These are phyloP conservation scores for Aspergillus sp. DNA, from an alignment of 2,329 filamentous ascomycete species.

Conservation along the genomic window DNA sequence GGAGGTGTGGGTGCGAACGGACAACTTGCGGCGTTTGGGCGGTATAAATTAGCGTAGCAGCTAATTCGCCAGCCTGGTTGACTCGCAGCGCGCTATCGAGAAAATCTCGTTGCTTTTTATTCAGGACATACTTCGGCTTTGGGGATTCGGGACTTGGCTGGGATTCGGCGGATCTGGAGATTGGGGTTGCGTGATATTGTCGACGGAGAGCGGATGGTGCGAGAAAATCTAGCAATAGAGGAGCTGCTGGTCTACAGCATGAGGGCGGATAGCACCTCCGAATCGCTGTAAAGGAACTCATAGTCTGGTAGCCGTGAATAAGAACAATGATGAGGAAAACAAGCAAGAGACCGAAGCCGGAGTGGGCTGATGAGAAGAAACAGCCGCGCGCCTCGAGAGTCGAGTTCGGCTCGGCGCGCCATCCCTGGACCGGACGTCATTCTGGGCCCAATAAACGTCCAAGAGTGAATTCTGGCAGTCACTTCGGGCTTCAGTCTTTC, in stretches of 20 bases:
- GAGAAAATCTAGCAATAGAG: slow-evolving; percentile 39
- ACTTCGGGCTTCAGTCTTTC: slow-evolving; percentile 11
- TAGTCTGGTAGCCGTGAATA: slow-evolving; percentile 10
- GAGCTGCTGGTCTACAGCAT: slow-evolving; percentile 16
- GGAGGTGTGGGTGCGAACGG: slow-evolving; percentile 78
- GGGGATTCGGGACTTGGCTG: slow-evolving; percentile 12
- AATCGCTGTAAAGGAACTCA: slow-evolving; percentile 26
- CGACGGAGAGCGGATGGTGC: slow-evolving; percentile 30
- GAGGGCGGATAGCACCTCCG: slow-evolving; percentile 21
- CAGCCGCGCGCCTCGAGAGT: slow-evolving; percentile 31
- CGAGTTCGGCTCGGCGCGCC: slow-evolving; percentile 27
- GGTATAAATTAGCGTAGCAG: slow-evolving; percentile 89
- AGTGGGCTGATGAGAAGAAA: slow-evolving; percentile 9
- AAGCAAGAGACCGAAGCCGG: not conserved
- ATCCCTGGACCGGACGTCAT: slow-evolving; percentile 32
- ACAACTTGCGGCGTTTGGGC: slow-evolving; percentile 83
- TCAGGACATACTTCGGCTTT: slow-evolving; percentile 58
- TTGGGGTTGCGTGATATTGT: slow-evolving; percentile 23
- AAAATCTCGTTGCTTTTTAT: slow-evolving; percentile 68
- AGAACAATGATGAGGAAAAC: not conserved
- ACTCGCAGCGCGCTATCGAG: slow-evolving; percentile 83
- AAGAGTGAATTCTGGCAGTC: slow-evolving; percentile 14
- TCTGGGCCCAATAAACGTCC: slow-evolving; percentile 15
- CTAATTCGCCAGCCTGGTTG: slow-evolving; percentile 97
- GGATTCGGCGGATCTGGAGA: slow-evolving; percentile 33